Conservation (phyloP, 164 flowering plant genomes). For the Aristolochia californica region DNA sequence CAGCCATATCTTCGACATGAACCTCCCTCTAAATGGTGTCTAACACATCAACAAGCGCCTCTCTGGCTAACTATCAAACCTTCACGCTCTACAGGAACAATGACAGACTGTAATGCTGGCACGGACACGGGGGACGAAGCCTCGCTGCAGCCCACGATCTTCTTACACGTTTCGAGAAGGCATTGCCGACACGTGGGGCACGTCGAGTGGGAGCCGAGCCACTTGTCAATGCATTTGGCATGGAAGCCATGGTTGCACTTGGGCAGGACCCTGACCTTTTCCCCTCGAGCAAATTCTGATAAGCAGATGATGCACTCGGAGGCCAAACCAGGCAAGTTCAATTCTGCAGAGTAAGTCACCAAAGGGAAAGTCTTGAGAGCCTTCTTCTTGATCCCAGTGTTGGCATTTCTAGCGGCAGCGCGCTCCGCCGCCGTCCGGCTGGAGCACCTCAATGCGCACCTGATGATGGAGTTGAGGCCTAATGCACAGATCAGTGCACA, state of each 20-base stretch:
- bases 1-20: background rate
- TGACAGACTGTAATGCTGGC: slow-evolving; percentile 2
- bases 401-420: slow-evolving; percentile 21
- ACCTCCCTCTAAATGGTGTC: background rate
- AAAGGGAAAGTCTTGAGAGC: slow-evolving; percentile 50
- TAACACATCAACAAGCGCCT: slow-evolving; percentile 14
- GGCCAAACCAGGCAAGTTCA: slow-evolving; percentile 40
- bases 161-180: slow-evolving; percentile 43
- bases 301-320: slow-evolving; percentile 73
- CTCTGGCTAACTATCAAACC: slow-evolving; percentile 37
- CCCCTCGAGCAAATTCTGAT: slow-evolving; percentile 56
- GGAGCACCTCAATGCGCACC: slow-evolving; percentile 72
- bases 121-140: no score
- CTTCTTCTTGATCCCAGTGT: slow-evolving; percentile 57
- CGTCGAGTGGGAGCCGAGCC: slow-evolving; percentile 72
- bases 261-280: slow-evolving; percentile 48
- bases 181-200: slow-evolving; percentile 83
- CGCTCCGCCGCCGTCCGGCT: slow-evolving; percentile 9
- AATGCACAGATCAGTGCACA: slow-evolving; percentile 83
- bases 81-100: slow-evolving; percentile 58
- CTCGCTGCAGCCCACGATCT: slow-evolving; percentile 47
- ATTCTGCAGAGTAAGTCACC: slow-evolving; percentile 34
- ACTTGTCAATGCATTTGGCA: slow-evolving; percentile 66
- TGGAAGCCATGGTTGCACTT: slow-evolving; percentile 86
- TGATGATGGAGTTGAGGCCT: slow-evolving; percentile 63